phyloP scores from a whole-genome alignment of 139 green algal species.

The Coelastrella sp. region DNA sequence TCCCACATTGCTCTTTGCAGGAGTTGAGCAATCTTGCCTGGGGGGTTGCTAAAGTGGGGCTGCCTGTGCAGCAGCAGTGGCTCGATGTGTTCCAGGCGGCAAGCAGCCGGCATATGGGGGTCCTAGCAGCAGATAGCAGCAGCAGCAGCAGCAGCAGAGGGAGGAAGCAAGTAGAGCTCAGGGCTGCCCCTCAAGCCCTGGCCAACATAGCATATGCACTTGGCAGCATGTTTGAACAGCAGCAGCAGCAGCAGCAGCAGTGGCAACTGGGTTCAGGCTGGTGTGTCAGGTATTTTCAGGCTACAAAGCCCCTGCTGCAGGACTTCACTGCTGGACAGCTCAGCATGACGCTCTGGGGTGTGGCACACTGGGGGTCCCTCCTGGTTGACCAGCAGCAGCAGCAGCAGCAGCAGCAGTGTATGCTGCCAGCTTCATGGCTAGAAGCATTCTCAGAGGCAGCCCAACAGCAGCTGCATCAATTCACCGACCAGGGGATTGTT shows the following conservation, averaged over 20 bases:
- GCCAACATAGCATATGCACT: constrained; percentile 61
- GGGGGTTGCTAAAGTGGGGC: constrained; percentile 37
- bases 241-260: constrained; percentile 3
- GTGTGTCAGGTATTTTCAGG: background rate
- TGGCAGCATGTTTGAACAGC: constrained; percentile 47
- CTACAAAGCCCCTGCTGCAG: background rate
- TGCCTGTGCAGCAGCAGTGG: background rate
- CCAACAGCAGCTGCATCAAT: background rate
- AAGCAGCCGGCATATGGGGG: constrained; percentile 20
- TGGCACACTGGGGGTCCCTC: background rate
- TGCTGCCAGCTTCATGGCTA: background rate
- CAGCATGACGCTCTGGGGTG: constrained; percentile 26
- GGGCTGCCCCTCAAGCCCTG: constrained; percentile 54
- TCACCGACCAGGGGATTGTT: constrained; percentile 9
- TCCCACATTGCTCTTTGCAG: constrained; percentile 36
- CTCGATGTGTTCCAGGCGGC: background rate
- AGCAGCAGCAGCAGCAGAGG: constrained; percentile 3
- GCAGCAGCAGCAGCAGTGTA: constrained; percentile 1
- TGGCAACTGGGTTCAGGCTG: background rate
- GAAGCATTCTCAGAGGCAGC: background rate
- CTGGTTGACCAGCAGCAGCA: background rate
- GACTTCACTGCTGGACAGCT: background rate
- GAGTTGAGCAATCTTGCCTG: constrained; percentile 55
- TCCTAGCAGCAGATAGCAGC: background rate
- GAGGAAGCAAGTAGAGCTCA: background rate